phyloP scores from a whole-genome alignment of 371 early-diverging fungal species.

The Parasitella parasitica region DNA sequence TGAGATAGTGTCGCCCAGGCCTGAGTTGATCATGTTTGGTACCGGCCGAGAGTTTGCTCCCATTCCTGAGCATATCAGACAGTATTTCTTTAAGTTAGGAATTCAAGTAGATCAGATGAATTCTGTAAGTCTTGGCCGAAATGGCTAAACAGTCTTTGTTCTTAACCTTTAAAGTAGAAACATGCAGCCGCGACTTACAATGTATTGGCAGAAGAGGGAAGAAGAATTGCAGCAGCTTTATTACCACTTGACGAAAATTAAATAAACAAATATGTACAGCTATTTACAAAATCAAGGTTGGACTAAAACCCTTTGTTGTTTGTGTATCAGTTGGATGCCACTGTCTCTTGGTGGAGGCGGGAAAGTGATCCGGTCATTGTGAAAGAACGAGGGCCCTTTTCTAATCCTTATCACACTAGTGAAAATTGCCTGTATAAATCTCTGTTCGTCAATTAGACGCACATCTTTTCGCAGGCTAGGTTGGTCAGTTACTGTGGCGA shows the following conservation, averaged over 20 bases:
- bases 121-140: constrained; percentile 40
- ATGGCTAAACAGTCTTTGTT: neutral
- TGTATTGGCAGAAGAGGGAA: constrained; percentile 63
- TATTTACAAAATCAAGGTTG: neutral
- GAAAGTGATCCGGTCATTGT: no score
- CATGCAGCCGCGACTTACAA: constrained; percentile 65
- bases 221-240: constrained; percentile 59
- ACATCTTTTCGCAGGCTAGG: constrained; percentile 10
- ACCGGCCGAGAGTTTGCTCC: constrained; percentile 58
- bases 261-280: neutral
- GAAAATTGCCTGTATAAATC: constrained; percentile 25
- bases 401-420: constrained; percentile 18
- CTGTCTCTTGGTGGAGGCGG: neutral
- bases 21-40: constrained; percentile 58
- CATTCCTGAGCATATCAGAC: constrained; percentile 50
- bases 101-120: constrained; percentile 67
- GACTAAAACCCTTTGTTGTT: constrained; percentile 1
- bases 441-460: constrained; percentile 19
- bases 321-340: constrained; percentile 4
- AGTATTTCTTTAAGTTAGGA: constrained; percentile 52
- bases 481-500: constrained; percentile 15
- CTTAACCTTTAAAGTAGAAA: constrained; percentile 35
- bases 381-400: no score
- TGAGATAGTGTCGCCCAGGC: constrained; percentile 49
- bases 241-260: constrained; percentile 42